A percentile compares a stretch with the other conserved stretches of the same genome.
Conservation (phyloP, 2,329 filamentous ascomycete genomes). For the Fonsecaea erecta region DNA sequence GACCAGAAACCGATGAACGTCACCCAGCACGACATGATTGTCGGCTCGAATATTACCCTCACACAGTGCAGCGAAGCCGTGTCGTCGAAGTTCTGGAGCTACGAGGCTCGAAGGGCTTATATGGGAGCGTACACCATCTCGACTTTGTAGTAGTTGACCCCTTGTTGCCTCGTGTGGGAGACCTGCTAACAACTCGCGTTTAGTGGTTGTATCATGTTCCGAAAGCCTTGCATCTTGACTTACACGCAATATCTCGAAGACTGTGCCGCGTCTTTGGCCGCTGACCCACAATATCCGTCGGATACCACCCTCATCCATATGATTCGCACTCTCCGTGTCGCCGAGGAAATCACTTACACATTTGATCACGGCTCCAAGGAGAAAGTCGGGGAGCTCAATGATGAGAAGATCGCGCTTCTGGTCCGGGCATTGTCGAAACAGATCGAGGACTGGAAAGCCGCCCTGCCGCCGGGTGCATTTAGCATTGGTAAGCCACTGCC, state of each 20-base stretch:
- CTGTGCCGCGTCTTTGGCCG: conserved; percentile 21
- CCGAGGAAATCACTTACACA: conserved; percentile 15
- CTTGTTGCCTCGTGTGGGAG: background rate
- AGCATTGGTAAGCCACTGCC: background rate
- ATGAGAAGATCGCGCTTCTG: conserved; percentile 24
- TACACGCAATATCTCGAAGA: conserved; percentile 27
- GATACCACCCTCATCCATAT: conserved; percentile 15
- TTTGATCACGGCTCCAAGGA: conserved; percentile 28
- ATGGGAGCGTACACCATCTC: conserved; percentile 19
- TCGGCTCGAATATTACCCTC: conserved; percentile 3
- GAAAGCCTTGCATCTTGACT: conserved; percentile 7
- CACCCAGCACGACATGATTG: conserved; percentile 28
- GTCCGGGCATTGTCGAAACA: conserved; percentile 18
- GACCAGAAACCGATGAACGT: conserved; percentile 22
- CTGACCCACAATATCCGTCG: conserved; percentile 24
- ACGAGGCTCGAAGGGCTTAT: conserved; percentile 25
- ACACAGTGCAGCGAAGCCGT: conserved; percentile 11
- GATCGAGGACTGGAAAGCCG: conserved; percentile 16
- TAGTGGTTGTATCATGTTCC: conserved; percentile 16
- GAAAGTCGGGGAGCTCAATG: conserved; percentile 20
- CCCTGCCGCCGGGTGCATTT: conserved; percentile 1
- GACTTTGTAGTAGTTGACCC: conserved; percentile 18
- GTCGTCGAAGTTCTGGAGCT: conserved; percentile 26
- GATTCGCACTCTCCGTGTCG: conserved; percentile 13
- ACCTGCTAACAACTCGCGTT: conserved; percentile 2